Base-by-base conservation (phyloP, 148 eudicot genomes). In the Nepenthes mirabilis region DNA sequence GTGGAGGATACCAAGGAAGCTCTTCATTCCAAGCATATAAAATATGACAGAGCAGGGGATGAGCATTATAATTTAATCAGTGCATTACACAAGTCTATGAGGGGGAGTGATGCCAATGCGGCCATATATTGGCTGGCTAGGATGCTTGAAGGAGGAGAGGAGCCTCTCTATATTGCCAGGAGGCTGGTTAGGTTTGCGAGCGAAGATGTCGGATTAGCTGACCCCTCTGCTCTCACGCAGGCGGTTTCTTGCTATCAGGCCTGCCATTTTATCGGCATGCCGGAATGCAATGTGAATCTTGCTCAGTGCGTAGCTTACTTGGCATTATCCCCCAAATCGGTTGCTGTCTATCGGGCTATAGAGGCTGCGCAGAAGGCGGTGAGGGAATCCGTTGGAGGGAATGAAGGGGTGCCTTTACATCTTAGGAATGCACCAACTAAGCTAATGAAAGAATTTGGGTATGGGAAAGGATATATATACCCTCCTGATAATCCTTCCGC, bases 61-160 rank as follows among this genome's bases (percentile, higher is more conserved):
- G 85, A 91, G 71, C 97, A 91, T 59, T 87, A 91, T 58, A 85
- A 91, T 59, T 60, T 87, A 6, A 91, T 85, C 2, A 83, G 91
- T 34, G 97, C 97, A 4, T 75, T 91, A 40, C 88, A 81, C 56
- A 85, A 91, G 69, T 91, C 95, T 7, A 91, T 91, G 93, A 81
- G 97, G 57, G 97, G 97, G 23, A 85, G 79, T 14, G 93, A 91
- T 74, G 86, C 84, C 0, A 68, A 91, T 59, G 97, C 97, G 0
- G 74, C 95, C 2, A 74, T 87, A 32, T 91, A 91, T 66, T 91
- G 95, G 97, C 74, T 91, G 33, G 95, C 90, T 4, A 78, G 95
- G 70, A 91, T 91, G 97, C 58, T 91, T 40, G 84, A 85, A 72
- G 97, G 95, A 43, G 95, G 97, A 37, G 97, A 91, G 61, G 73